Evolutionary conservation across 2,329 filamentous ascomycete species (phyloP), one percentile per base, ranked within the genome.

Genomic region (Corinectria fuckeliana): DNA sequence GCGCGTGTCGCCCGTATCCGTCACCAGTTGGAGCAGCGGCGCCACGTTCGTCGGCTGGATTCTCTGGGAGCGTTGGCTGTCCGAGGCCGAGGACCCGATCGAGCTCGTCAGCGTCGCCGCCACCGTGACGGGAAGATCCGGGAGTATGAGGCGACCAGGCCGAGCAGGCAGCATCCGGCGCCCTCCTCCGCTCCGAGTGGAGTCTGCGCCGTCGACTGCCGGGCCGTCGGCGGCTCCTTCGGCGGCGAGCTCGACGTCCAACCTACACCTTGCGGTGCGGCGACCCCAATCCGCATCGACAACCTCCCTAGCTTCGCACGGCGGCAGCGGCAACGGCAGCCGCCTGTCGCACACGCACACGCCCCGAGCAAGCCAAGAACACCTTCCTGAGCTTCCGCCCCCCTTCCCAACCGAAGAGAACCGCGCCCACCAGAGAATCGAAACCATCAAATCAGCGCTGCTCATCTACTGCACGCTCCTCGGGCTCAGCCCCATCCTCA

Each of bases 391-490:
- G 32, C 58, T 72, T 23, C 70, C 70, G 20, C 70, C 68, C 7
- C 70, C 71, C 6, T 64, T 71, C 41, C 72, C 69, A 44, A 66
- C 73, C 60, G 72, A 78, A 65, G 71, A 72, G 71, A 78, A 66
- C 69, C 80, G 80, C 44, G 77, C 77, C 11, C 80, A 82, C 66
- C 78, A 84, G 53, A 82, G 85, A 18, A 71, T 97, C 4, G 88
- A 90, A 30, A 97, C 95, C 1, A 88, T 93, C 67, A 98, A 98
- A 77, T 97, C 93, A 0, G 93, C 93, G 0, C 82, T 96, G 34
- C 84, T 98, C 49, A 98, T 98, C 70, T 97, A 96, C 78, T 96
- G 91, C 67, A 93, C 93, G 4, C 83, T 99, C 13, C 86, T 98
- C 3, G 95, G 94, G 10, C 84, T 99, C 4, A 96, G 92, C 39